Conservation (phyloP, 306 rosid species). For the Prunus mira region DNA sequence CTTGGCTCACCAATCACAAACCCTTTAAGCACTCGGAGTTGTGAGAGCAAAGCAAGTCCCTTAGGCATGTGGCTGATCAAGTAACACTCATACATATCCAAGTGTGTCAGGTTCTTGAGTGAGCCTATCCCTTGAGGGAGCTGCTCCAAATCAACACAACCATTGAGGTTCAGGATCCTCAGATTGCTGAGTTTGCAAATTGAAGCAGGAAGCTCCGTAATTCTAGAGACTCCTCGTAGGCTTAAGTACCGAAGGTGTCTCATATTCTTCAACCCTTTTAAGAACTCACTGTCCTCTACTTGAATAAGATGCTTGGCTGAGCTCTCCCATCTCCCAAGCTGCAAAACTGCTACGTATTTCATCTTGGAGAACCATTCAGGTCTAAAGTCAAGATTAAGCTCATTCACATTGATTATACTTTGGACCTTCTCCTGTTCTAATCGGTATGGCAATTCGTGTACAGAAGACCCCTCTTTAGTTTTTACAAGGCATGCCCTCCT, state of each 20-base stretch:
- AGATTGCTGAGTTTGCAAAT: constrained; percentile 16
- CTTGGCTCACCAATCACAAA: constrained; percentile 1
- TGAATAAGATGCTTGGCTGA: constrained; percentile 1
- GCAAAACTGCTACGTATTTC: constrained; percentile 12
- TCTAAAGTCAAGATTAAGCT: constrained; percentile 11
- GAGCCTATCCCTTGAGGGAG: constrained; percentile 23
- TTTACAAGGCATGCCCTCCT: constrained; percentile 7
- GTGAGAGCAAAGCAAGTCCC: constrained; percentile 11
- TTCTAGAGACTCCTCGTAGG: constrained; percentile 20
- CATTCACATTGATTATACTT: constrained; percentile 26
- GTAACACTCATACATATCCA: constrained; percentile 26
- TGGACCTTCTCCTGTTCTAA: background rate
- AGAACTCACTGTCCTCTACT: constrained; percentile 16
- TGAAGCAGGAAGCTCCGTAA: constrained; percentile 22
- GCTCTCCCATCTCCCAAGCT: constrained; percentile 22
- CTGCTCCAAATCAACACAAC: constrained; percentile 17
- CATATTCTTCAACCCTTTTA: constrained; percentile 26
- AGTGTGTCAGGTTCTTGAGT: constrained; percentile 21
- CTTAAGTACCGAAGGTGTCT: constrained; percentile 13
- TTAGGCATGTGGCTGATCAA: constrained; percentile 24
- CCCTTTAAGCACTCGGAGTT: constrained; percentile 29
- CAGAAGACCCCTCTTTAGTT: constrained; percentile 4
- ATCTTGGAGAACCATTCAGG: constrained; percentile 23
- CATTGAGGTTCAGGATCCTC: constrained; percentile 28
- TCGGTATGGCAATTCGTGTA: background rate